These are phyloP conservation scores for Penicillium sp. DNA, from an alignment of 2,329 filamentous ascomycete species.

Conservation along the genomic window DNA sequence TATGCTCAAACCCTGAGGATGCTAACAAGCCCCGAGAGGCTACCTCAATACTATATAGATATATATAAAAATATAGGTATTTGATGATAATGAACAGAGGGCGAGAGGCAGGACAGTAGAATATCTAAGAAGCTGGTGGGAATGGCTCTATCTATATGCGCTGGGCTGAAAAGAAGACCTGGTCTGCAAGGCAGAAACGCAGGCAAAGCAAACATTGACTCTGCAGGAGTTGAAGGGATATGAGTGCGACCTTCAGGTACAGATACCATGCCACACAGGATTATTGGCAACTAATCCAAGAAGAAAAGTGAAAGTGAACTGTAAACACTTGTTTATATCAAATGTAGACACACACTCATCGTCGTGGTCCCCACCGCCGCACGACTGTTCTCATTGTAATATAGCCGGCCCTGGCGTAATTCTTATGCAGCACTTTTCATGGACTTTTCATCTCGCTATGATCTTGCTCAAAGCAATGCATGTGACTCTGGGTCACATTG, in stretches of 20 bases:
- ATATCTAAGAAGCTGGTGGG: no score
- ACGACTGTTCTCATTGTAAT: not conserved
- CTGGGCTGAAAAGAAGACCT: no score
- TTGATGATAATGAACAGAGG: no score
- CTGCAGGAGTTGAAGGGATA: not conserved
- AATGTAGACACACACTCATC: not conserved
- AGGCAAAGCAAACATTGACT: not conserved
- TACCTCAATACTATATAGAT: no score
- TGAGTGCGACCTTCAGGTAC: not conserved
- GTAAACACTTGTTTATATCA: not conserved
- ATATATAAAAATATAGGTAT: no score
- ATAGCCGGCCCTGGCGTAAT: no score
- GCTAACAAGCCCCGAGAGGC: no score
- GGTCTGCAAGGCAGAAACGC: no score
- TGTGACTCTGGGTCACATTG: not conserved
- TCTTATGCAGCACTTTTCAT: not conserved
- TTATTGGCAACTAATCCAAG: not conserved
- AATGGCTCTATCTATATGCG: no score
- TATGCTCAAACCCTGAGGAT: no score
- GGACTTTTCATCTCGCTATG: not conserved
- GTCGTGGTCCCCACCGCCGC: not conserved
- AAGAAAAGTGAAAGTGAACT: not conserved
- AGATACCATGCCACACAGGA: not conserved
- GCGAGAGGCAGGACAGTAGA: no score
- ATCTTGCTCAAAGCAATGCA: not conserved